Evolutionary conservation across 164 flowering plant species (phyloP), one percentile per base, ranked within the genome.

Genomic region (Piper betle): DNA sequence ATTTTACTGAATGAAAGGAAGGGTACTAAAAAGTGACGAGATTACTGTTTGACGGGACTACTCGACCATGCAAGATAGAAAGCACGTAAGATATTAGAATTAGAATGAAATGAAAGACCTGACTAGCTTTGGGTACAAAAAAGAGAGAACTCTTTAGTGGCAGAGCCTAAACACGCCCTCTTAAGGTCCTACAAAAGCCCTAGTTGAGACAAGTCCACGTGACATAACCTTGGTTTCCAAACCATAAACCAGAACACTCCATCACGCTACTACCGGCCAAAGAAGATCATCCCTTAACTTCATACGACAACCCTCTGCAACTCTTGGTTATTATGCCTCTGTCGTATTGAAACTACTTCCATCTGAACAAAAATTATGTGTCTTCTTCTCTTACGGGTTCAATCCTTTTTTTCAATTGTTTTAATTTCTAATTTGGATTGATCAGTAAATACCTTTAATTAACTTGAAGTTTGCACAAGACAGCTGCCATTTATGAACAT

Each of bases 151-250:
- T 43, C 12, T 43, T 43, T 8, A 6, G 50, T 43, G 10, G 2
- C 50, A 43, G 50, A 43, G 6, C 50, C 50, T 43, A 3, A 43
- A 43, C 50, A 43, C 12, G 8, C 2, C 52, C 57, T 53, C 66
- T 69, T 58, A 69, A 68, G 64, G 64, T 69, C 79, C 84, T 80
- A 75, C 37, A n/a, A 57, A 69, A 68, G 59, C 61, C 80, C 67
- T 71, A 78, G 61, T 57, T 43, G 62, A 74, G 84, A 81, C 84
- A 81, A 75, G 60, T 73, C 79, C 84, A 81, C 72, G 82, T 78
- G 82, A 77, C 60, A 63, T 61, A 72, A 77, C 61, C 71, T 74
- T 75, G 76, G 73, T 78, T 73, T 77, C 58, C 72, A 75, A 60
- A 57, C 70, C 77, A 65, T 60, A 72, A 68, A 60, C 62, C 54